These are phyloP conservation scores for Insectozyma bohioensis DNA, from an alignment of 1,139 yeast species.

Conservation along the genomic window DNA sequence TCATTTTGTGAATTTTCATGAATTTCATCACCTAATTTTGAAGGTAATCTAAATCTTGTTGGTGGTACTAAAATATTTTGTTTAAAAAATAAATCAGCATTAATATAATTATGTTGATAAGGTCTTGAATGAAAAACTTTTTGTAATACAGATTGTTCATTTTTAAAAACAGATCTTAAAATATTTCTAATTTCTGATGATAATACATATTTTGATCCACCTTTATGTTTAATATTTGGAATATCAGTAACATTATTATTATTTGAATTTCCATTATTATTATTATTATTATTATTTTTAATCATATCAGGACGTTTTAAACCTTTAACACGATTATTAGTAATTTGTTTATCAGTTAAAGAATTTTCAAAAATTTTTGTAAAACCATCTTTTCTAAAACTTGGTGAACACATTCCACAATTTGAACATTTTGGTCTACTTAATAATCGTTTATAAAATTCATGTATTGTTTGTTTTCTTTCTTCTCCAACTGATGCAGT, in stretches of 20 bases:
- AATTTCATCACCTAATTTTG: conserved; percentile 94
- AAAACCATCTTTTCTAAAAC: conserved; percentile 92
- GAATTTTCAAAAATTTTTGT: conserved; percentile 90
- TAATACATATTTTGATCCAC: conserved; percentile 80
- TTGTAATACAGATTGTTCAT: conserved; percentile 64
- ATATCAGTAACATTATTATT: conserved; percentile 19
- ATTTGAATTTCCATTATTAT: conserved; percentile 7
- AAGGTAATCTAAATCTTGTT: conserved; percentile 92
- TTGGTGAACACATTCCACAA: conserved; percentile 94
- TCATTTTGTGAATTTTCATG: conserved; percentile 96
- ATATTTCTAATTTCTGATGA: conserved; percentile 85
- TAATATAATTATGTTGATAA: conserved; percentile 43
- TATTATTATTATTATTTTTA: conserved; percentile 20
- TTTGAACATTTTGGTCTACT: conserved; percentile 88
- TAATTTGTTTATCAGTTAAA: conserved; percentile 73
- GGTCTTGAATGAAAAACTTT: conserved; percentile 81
- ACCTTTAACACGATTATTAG: conserved; percentile 83
- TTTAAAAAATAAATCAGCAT: conserved; percentile 89
- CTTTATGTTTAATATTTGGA: conserved; percentile 54
- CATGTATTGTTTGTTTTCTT: conserved; percentile 73
- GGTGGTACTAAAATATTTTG: conserved; percentile 92
- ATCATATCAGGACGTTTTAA: conserved; percentile 71
- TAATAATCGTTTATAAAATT: conserved; percentile 70
- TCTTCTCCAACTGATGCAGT: conserved; percentile 88
- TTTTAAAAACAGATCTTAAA: conserved; percentile 68